These are phyloP conservation scores for Bipolaris zeicola DNA, from an alignment of 2,329 filamentous ascomycete genomes.

Conservation along the genomic window DNA sequence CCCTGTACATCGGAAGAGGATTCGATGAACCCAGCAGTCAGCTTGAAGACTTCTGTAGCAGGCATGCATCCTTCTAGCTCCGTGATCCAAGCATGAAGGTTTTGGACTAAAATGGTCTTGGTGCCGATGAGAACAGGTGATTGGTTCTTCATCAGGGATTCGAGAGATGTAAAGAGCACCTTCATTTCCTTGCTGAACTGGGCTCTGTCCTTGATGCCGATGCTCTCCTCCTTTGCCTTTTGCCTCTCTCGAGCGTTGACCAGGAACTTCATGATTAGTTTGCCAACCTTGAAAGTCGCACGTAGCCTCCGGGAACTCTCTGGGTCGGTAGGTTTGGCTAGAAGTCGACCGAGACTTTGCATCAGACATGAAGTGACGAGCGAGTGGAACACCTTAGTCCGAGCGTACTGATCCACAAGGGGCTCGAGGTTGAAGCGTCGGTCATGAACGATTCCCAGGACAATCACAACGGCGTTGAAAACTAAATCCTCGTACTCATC, in stretches of 20 bases:
- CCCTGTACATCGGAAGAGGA: constrained; percentile 86
- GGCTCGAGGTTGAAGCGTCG: constrained; percentile 90
- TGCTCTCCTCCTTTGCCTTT: constrained; percentile 83
- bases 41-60: constrained; percentile 84
- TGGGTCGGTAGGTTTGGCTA: constrained; percentile 81
- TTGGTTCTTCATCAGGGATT: constrained; percentile 85
- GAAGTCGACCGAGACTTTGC: constrained; percentile 80
- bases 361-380: constrained; percentile 89
- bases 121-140: constrained; percentile 88
- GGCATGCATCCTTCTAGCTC: constrained; percentile 79
- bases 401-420: constrained; percentile 88
- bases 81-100: constrained; percentile 97
- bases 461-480: constrained; percentile 86
- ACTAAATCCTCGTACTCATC: constrained; percentile 92
- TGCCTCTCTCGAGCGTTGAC: constrained; percentile 86
- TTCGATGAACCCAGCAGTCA: constrained; percentile 92
- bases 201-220: constrained; percentile 76
- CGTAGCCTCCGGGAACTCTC: constrained; percentile 83
- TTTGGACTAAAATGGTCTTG: constrained; percentile 92
- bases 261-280: constrained; percentile 92
- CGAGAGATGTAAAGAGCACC: constrained; percentile 86
- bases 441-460: constrained; percentile 92
- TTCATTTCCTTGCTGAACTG: constrained; percentile 84
- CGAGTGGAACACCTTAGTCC: constrained; percentile 88
- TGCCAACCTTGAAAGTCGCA: constrained; percentile 92